A percentile compares a stretch with the other conserved stretches of the same genome.
Conservation (phyloP, 2,329 filamentous ascomycete genomes). For the Calonectria crousiana region DNA sequence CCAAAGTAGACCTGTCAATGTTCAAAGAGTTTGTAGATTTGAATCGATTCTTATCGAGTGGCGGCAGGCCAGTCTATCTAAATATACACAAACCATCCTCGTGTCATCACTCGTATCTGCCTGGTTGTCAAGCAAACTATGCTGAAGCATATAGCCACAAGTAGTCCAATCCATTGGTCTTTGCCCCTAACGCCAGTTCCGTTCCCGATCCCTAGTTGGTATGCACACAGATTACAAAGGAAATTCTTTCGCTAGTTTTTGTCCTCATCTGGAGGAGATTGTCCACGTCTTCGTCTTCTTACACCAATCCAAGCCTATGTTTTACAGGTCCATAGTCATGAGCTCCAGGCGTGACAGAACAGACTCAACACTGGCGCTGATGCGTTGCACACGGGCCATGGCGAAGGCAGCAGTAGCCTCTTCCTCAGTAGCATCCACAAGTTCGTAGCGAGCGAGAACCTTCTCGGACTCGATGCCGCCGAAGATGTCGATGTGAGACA, state of each 20-base stretch:
- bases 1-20: not conserved
- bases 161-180: constrained; percentile 34
- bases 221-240: constrained; percentile 40
- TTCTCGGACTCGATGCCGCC: constrained; percentile 74
- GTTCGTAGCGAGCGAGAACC: constrained; percentile 70
- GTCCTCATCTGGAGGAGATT: constrained; percentile 28
- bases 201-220: constrained; percentile 34
- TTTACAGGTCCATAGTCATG: constrained; percentile 51
- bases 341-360: constrained; percentile 53
- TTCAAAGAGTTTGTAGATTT: constrained; percentile 27
- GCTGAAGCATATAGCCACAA: constrained; percentile 32
- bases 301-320: not conserved
- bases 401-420: constrained; percentile 58
- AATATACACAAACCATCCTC: constrained; percentile 43
- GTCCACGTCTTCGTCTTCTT: constrained; percentile 5
- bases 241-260: constrained; percentile 39
- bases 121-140: constrained; percentile 39
- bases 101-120: constrained; percentile 44
- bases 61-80: constrained; percentile 46
- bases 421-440: constrained; percentile 70
- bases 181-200: constrained; percentile 39
- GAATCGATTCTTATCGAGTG: constrained; percentile 39
- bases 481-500: constrained; percentile 58
- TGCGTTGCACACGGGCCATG: constrained; percentile 63
- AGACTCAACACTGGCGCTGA: constrained; percentile 55